phyloP scores from a whole-genome alignment of 208 protist genomes.

The Leishmania guyanensis region DNA sequence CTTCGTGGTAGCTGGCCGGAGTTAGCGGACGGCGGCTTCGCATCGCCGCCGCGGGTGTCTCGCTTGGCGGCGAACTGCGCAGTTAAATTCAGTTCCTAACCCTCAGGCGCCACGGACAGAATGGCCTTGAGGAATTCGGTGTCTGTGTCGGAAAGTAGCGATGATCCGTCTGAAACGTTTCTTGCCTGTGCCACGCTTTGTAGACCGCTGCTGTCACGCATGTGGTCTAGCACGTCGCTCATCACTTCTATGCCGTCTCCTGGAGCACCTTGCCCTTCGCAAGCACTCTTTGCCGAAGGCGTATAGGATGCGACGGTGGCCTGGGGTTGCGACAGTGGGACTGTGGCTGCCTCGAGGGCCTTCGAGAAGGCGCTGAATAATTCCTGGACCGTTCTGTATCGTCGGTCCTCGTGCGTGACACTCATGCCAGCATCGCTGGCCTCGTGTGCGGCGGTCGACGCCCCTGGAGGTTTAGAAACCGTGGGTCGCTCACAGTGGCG shows the following conservation, averaged over 20 bases:
- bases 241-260: neutral
- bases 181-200: neutral
- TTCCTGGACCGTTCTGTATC: slow-evolving; percentile 10
- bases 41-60: neutral
- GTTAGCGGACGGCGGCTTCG: neutral
- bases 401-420: neutral
- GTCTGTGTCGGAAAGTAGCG: neutral
- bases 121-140: neutral
- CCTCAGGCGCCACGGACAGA: neutral
- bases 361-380: slow-evolving; percentile 12
- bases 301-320: neutral
- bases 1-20: neutral
- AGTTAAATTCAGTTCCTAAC: neutral
- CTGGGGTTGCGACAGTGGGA: neutral
- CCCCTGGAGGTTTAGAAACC: neutral
- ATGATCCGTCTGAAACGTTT: neutral
- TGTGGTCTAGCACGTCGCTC: neutral
- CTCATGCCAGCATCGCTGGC: neutral
- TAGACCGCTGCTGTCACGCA: neutral
- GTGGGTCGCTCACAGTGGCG: neutral
- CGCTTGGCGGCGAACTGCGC: neutral
- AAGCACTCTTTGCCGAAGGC: neutral
- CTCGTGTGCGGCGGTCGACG: neutral
- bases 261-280: neutral
- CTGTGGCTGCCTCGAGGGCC: neutral